A percentile compares a stretch with the other conserved stretches of the same genome.
Evolutionary conservation across 2,329 filamentous ascomycete species (phyloP).

Genomic region (Calonectria fujianensis): DNA sequence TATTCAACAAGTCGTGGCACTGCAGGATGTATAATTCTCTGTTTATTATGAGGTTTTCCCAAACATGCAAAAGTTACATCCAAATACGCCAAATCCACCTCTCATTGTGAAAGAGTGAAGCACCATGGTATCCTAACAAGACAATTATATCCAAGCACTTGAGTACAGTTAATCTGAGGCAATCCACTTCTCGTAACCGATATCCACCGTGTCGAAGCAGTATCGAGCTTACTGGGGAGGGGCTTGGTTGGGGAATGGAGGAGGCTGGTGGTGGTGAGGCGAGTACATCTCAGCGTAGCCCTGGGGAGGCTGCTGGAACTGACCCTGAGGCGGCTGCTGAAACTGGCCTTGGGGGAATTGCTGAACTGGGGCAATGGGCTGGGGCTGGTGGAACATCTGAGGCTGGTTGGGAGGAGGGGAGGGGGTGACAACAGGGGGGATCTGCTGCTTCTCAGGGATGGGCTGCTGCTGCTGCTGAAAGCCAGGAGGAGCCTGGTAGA

Average conservation of each 20-base stretch:
- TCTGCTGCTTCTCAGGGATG: slow-evolving; percentile 15
- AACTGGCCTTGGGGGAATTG: slow-evolving; percentile 19
- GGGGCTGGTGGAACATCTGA: slow-evolving; percentile 8
- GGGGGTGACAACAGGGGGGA: neutral
- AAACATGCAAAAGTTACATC: neutral
- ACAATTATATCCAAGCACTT: slow-evolving; percentile 2
- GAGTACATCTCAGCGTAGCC: neutral
- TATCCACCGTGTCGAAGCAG: neutral
- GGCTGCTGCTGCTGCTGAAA: slow-evolving; percentile 15
- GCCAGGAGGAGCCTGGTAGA: slow-evolving; percentile 8
- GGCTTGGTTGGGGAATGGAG: neutral
- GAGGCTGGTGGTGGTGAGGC: neutral
- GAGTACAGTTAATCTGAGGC: neutral
- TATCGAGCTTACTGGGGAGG: slow-evolving; percentile 1
- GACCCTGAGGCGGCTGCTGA: slow-evolving; percentile 18
- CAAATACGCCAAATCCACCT: slow-evolving; percentile 8
- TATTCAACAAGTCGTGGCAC: neutral
- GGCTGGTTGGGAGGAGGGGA: slow-evolving; percentile 12
- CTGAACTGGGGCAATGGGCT: slow-evolving; percentile 10
- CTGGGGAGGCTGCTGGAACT: slow-evolving; percentile 6
- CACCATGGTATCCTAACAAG: slow-evolving; percentile 4
- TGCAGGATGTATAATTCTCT: neutral
- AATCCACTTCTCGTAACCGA: neutral
- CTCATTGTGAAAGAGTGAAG: neutral
- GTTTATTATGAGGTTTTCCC: slow-evolving; percentile 2